Percentiles rank a stretch among this genome's conserved stretches.
phyloP scores from a whole-genome alignment of 768 basidiomycete genomes.

The Suillus americanus region DNA sequence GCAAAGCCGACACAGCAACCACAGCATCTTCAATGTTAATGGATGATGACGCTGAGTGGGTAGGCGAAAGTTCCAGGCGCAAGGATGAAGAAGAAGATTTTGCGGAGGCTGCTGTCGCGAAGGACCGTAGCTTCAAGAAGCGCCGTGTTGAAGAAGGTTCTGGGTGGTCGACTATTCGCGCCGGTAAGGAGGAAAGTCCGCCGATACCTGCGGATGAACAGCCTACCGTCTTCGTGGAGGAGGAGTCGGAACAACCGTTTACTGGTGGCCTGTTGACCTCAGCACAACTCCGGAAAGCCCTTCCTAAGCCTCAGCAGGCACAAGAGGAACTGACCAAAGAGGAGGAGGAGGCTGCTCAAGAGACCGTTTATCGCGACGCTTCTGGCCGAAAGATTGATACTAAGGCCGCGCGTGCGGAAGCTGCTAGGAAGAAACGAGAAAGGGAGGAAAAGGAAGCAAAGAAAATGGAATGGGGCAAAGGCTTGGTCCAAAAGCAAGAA shows the following conservation, averaged over 20 bases:
- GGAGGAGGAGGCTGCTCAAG: constrained; percentile 66
- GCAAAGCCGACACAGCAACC: constrained; percentile 43
- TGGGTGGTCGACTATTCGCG: constrained; percentile 70
- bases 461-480: constrained; percentile 99
- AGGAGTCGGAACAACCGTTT: constrained; percentile 42
- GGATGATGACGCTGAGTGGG: constrained; percentile 79
- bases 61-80: constrained; percentile 41
- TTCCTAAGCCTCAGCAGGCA: constrained; percentile 41
- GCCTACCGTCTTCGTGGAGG: constrained; percentile 58
- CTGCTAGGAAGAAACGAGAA: constrained; percentile 76
- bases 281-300: constrained; percentile 67
- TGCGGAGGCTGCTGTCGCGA: constrained; percentile 65
- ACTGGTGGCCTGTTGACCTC: constrained; percentile 79
- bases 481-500: constrained; percentile 85
- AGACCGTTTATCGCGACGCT: constrained; percentile 93
- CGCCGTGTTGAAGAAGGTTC: constrained; percentile 56
- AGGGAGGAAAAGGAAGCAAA: constrained; percentile 81
- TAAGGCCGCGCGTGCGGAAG: constrained; percentile 82
- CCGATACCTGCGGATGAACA: constrained; percentile 65
- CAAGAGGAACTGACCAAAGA: constrained; percentile 38
- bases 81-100: constrained; percentile 60
- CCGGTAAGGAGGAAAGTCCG: constrained; percentile 50
- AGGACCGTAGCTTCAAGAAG: constrained; percentile 78
- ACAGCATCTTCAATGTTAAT: constrained; percentile 37
- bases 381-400: constrained; percentile 88